Conservation (phyloP, 768 basidiomycete genomes). For the Suillus lakei region DNA sequence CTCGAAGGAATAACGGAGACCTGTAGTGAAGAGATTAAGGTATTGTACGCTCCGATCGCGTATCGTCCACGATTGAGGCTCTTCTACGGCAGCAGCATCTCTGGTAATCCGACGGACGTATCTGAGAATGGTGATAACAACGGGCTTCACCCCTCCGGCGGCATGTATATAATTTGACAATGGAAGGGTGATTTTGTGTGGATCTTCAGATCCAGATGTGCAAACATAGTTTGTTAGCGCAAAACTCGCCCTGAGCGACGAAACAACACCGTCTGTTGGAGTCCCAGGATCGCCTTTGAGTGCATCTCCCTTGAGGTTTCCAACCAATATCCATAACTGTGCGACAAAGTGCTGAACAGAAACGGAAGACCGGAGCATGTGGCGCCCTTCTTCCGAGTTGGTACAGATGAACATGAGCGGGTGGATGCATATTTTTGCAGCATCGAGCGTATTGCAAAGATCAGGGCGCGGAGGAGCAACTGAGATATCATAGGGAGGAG, state of each 20-base stretch:
- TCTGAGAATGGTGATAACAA: neutral
- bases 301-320: neutral
- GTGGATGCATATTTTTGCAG: neutral
- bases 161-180: neutral
- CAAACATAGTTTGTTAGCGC: neutral
- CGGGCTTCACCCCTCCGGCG: slow-evolving; percentile 1
- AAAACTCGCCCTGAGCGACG: neutral
- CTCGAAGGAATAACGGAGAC: neutral
- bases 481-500: slow-evolving; percentile 1
- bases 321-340: neutral
- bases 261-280: neutral
- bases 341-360: neutral
- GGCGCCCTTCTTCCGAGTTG: neutral
- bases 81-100: neutral
- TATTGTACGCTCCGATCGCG: neutral
- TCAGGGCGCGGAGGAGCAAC: neutral
- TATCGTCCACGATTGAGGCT: neutral
- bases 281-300: neutral
- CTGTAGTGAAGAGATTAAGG: neutral
- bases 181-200: neutral
- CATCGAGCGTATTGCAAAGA: neutral
- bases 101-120: neutral
- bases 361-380: neutral
- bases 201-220: neutral
- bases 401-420: neutral